These are phyloP conservation scores for Leucocoprinus sp. DNA, from an alignment of 768 basidiomycete species.

Conservation along the genomic window DNA sequence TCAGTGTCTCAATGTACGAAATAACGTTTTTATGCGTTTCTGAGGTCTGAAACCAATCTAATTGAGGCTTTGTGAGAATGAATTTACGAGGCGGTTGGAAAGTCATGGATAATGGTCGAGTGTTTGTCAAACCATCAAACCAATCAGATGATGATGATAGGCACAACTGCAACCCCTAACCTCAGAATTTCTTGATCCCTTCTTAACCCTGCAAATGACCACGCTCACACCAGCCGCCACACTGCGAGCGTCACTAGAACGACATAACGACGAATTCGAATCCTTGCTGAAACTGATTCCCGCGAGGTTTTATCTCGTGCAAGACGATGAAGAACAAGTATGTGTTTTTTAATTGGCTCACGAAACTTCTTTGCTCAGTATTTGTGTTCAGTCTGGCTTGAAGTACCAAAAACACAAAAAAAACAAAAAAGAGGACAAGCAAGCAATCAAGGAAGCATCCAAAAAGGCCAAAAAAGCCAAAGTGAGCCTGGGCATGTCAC, in stretches of 20 bases:
- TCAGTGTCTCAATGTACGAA: constrained; percentile 65
- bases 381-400: constrained; percentile 35
- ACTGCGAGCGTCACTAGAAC: constrained; percentile 61
- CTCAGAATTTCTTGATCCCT: not conserved
- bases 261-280: constrained; percentile 84
- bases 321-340: constrained; percentile 65
- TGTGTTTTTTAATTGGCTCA: constrained; percentile 11
- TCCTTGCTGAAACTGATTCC: constrained; percentile 79
- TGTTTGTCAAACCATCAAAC: not conserved
- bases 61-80: constrained; percentile 70
- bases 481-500: constrained; percentile 32
- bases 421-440: constrained; percentile 74
- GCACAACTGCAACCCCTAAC: constrained; percentile 9
- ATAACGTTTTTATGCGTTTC: constrained; percentile 61
- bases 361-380: not conserved
- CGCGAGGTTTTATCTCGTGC: constrained; percentile 77
- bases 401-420: constrained; percentile 87
- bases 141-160: not conserved
- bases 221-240: constrained; percentile 44
- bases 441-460: constrained; percentile 80
- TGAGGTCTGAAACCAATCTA: constrained; percentile 75
- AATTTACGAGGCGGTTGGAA: constrained; percentile 56
- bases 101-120: constrained; percentile 17
- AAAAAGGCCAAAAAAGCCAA: constrained; percentile 86
- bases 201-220: too few relatives aligned